A percentile compares a stretch with the other conserved stretches of the same genome.
Evolutionary conservation across 2,329 filamentous ascomycete genomes (phyloP).

Genomic region (Calonectria multiphialidica): DNA sequence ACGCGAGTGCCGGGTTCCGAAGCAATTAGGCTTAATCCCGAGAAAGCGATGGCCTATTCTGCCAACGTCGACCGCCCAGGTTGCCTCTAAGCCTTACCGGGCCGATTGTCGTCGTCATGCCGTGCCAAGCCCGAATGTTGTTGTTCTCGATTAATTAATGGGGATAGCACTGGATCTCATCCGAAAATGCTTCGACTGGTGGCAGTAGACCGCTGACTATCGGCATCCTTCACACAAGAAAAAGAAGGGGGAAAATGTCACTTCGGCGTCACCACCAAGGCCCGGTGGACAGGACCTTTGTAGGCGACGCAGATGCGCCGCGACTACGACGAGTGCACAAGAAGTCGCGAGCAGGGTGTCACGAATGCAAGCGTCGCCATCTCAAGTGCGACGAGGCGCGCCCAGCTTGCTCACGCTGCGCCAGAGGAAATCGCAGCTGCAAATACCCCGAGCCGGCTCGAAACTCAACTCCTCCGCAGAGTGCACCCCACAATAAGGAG

Average conservation of each 20-base stretch:
- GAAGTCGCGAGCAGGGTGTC: slow-evolving; percentile 55
- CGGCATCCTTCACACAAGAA: not conserved
- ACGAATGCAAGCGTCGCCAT: slow-evolving; percentile 55
- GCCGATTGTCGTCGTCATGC: slow-evolving; percentile 4
- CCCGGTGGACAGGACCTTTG: not conserved
- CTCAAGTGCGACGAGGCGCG: slow-evolving; percentile 53
- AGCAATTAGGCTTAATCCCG: slow-evolving; percentile 4
- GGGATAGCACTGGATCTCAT: not conserved
- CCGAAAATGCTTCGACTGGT: not conserved
- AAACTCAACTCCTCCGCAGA: not conserved
- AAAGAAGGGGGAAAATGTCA: not conserved
- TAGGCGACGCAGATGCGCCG: not conserved
- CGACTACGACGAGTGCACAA: slow-evolving; percentile 50
- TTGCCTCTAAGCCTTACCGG: not conserved
- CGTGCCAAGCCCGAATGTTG: not conserved
- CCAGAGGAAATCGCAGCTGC: slow-evolving; percentile 1
- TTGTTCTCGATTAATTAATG: not conserved
- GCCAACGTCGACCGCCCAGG: not conserved
- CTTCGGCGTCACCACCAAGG: not conserved
- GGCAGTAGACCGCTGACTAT: not conserved
- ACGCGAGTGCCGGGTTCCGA: not conserved
- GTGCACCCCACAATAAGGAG: not conserved
- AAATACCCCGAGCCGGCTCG: not conserved
- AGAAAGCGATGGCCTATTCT: not conserved
- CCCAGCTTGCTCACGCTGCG: slow-evolving; percentile 9